Evolutionary conservation across 805 yeast genomes (phyloP).

Genomic region (Saccharomycopsis microspora): DNA sequence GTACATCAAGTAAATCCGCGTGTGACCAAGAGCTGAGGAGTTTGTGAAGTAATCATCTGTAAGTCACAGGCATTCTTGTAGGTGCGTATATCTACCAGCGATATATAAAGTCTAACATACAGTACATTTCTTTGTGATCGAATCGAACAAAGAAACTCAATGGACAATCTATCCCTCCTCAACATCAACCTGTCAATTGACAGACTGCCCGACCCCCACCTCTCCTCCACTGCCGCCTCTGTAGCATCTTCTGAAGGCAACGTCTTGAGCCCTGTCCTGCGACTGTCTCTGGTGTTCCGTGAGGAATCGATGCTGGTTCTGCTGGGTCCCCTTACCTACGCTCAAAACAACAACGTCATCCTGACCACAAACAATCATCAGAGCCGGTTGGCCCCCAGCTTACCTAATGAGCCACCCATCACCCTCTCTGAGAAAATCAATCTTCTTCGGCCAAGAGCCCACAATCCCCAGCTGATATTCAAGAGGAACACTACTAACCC

Average conservation of each 20-base stretch:
- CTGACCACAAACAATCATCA: neutral
- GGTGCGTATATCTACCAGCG: too few relatives aligned
- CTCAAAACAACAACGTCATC: neutral
- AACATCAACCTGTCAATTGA: slow-evolving; percentile 3
- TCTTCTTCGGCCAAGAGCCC: slow-evolving; percentile 8
- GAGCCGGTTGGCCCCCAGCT: neutral
- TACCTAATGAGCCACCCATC: slow-evolving; percentile 16
- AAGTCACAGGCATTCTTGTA: too few relatives aligned
- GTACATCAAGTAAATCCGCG: too few relatives aligned
- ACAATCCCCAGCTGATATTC: neutral
- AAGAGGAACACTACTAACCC: neutral
- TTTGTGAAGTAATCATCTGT: too few relatives aligned
- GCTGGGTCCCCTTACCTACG: neutral
- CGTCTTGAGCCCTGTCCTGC: too few relatives aligned
- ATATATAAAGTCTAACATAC: too few relatives aligned
- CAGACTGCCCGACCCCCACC: slow-evolving; percentile 1
- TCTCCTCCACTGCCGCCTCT: slow-evolving; percentile 16
- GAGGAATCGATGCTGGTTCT: neutral
- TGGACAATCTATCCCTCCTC: slow-evolving; percentile 3
- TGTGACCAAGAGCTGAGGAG: too few relatives aligned
- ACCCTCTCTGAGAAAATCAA: slow-evolving; percentile 15
- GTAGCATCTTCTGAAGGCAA: slow-evolving; percentile 13
- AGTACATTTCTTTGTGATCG: too few relatives aligned
- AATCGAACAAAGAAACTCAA: too few relatives aligned
- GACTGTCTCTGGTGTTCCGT: too few relatives aligned